These are phyloP conservation scores for Yamadazyma spencermartinsiae DNA, from an alignment of 1,139 yeast genomes.

Conservation along the genomic window DNA sequence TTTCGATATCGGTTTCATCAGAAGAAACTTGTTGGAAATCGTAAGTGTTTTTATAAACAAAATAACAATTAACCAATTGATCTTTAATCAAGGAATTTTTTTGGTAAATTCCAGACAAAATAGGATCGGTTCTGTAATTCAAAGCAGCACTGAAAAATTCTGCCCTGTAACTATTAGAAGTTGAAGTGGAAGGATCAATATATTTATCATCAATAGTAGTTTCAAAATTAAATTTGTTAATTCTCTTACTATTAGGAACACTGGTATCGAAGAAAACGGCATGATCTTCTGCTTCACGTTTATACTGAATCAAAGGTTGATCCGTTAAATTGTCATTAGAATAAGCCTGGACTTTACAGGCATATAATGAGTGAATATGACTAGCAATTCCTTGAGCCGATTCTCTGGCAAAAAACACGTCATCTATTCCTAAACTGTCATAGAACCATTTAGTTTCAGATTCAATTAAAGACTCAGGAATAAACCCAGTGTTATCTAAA, in stretches of 20 bases:
- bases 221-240: constrained; percentile 47
- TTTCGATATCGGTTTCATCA: constrained; percentile 44
- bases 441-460: constrained; percentile 90
- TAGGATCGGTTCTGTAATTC: constrained; percentile 47
- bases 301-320: constrained; percentile 65
- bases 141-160: constrained; percentile 81
- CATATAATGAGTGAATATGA: constrained; percentile 83
- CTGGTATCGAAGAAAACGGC: constrained; percentile 86
- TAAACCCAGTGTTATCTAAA: constrained; percentile 80
- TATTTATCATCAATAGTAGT: constrained; percentile 78
- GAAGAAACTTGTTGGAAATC: constrained; percentile 20
- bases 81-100: constrained; percentile 33
- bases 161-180: constrained; percentile 57
- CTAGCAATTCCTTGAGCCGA: constrained; percentile 77
- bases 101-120: constrained; percentile 43
- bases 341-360: constrained; percentile 90
- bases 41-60: constrained; percentile 80
- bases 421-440: constrained; percentile 85
- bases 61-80: constrained; percentile 74
- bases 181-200: constrained; percentile 57
- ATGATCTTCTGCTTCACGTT: constrained; percentile 77
- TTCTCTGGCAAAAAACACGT: constrained; percentile 86
- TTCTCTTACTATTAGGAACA: constrained; percentile 22
- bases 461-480: constrained; percentile 85
- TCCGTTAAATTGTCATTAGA: constrained; percentile 28